phyloP scores from a whole-genome alignment of 225 moss, liverwort and hornwort species.

The Physcomitrium patens region DNA sequence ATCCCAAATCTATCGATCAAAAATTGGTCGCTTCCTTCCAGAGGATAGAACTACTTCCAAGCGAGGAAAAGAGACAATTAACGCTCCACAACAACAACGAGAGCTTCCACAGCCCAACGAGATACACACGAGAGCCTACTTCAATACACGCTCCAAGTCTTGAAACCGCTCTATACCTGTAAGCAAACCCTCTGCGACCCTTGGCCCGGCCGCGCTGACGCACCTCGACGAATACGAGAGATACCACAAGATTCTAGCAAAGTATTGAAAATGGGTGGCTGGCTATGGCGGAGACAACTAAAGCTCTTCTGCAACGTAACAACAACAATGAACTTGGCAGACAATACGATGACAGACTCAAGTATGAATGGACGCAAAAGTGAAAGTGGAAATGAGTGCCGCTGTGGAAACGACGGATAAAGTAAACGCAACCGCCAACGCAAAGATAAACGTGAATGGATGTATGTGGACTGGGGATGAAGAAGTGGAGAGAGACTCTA shows the following conservation, averaged over 20 bases:
- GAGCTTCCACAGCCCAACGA: background rate
- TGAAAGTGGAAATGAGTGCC: too few species aligned
- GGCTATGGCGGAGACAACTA: background rate
- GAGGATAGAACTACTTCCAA: background rate
- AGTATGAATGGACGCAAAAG: slow-evolving; percentile 1
- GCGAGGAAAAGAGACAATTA: background rate
- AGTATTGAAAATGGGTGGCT: slow-evolving; percentile 15
- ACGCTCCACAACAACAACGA: background rate
- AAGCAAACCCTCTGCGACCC: background rate
- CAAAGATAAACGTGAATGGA: background rate
- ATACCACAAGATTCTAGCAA: background rate
- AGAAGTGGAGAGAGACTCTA: background rate
- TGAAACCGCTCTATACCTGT: background rate
- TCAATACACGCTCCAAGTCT: background rate
- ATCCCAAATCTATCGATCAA: background rate
- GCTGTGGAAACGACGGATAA: too few species aligned
- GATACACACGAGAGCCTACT: background rate
- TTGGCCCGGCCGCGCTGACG: background rate
- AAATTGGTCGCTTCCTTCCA: background rate
- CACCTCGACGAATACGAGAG: background rate
- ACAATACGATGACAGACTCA: background rate
- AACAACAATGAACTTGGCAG: background rate
- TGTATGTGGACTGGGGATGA: background rate
- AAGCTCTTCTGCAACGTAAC: slow-evolving; percentile 1
- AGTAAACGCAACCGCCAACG: too few species aligned